Base-by-base conservation (phyloP, 345 rosid species). In the Arabidopsis arenosa region DNA sequence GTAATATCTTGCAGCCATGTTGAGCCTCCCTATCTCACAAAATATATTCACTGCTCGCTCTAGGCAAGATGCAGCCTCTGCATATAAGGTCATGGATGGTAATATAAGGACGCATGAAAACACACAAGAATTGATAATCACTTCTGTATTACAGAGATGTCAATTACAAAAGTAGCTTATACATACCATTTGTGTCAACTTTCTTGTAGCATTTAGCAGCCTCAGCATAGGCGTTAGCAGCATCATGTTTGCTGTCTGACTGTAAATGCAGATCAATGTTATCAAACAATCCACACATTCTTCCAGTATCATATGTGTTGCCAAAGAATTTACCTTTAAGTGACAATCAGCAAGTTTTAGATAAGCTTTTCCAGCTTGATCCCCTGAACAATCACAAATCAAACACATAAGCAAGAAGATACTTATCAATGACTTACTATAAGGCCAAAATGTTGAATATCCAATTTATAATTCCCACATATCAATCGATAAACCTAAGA, bases 1-100 rank as follows among this genome's bases (percentile, higher is more conserved):
- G 80, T 79, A 87, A 74, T 93, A 96, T 87, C 98, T 89, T 66
- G 99, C 99, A 75, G 98, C 99, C 98, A 93, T 91, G 83, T 85
- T 91, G 75, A 96, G 89, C 86, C 98, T 88, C 80, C 98, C 99
- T 60, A 89, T 93, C 70, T 96, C 99, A 80, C 93, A 90, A 56
- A 86, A 87, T 80, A 91, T 44, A 55, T 86, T 87, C 72, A 92
- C 89, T 1, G 98, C 99, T 76, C 86, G 85, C 75, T 78, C 87
- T 75, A 96, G 88, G 86, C 98, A 96, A 82, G 93, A 81, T 82
- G 91, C 86, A 67, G 99, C 87, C 85, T 93, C 98, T 96, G 86
- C 84, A 87, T 49, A 73, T 39, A 70, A 36, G 14, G 67, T 33
- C 69, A n/a, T n/a, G n/a, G n/a, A n/a, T n/a, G n/a, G n/a, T n/a